Evolutionary conservation across 2,329 filamentous ascomycete genomes (phyloP), one percentile per base, ranked within the genome.

Genomic region (Ophiostoma triangulosporum): DNA sequence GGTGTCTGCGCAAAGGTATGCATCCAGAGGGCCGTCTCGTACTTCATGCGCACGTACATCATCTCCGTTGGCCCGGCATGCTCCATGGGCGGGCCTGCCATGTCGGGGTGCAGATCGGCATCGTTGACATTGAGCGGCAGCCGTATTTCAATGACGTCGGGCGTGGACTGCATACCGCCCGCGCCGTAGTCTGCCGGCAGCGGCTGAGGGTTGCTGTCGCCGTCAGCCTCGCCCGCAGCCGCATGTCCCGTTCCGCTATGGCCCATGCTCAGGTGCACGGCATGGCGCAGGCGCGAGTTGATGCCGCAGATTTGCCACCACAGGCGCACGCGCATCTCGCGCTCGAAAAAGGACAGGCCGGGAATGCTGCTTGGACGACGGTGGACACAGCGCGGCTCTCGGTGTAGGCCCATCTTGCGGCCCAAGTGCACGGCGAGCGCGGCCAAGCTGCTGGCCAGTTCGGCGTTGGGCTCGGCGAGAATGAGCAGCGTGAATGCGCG

Each of bases 81-180:
- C 12, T 75, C 69, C 0, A 68, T 59, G 0, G 76, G 76, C 1
- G 74, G 69, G 0, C 71, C 68, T 6, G 63, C 67, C 70, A 76
- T 76, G 9, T 67, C 65, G 0, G 76, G 74, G 3, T 66, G 63
- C 1, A 81, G 62, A 45, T 78, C 75, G 14, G 60, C 62, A 56
- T 82, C 79, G 55, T 81, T 74, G 50, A 80, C 64, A 54, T 82
- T 81, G 2, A 76, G 67, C 1, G 78, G 77, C 62, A 78, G 68
- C 43, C 74, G 71, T 0, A 75, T 74, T 27, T 77, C 71, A 1
- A 51, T 3, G 14, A 57, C 9, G 32, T 46, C 11, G 38, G 54
- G 68, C 70, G 2, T 72, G 68, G 60, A 70, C 38, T 72, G 72
- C 51, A 46, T 53, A 50, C 53, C 55, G 29, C 46, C 3, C 56